Base-by-base conservation (phyloP, 495 filamentous ascomycete species). In the Bryoglossum gracile region DNA sequence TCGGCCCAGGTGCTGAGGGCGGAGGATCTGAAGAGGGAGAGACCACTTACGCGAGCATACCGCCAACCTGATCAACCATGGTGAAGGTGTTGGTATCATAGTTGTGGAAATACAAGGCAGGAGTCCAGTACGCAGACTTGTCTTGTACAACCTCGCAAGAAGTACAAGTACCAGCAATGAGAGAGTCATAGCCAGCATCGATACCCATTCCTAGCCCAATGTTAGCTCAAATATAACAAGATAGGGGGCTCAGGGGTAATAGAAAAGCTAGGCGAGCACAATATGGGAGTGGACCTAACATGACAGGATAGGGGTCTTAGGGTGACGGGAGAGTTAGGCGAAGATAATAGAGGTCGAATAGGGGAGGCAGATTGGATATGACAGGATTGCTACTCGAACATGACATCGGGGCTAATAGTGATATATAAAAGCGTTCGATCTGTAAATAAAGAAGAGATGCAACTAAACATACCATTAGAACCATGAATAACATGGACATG, bases 401-500 rank as follows among this genome's bases (percentile, higher is more conserved):
- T n/a, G n/a, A n/a, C n/a, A n/a, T n/a, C n/a, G n/a, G n/a, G n/a
- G n/a, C n/a, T n/a, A n/a, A n/a, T n/a, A n/a, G n/a, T n/a, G n/a
- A n/a, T n/a, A n/a, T n/a, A n/a, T n/a, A n/a, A n/a, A n/a, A n/a
- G 16, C 8, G 23, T 55, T 55, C 46, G 46, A 8, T 50, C 13
- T n/a, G 16, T 23, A 33, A 22, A 17, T 36, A 22, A 13, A 32
- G 26, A 2, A 33, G 14, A 17, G 16, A 16, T 48, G 18, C 23
- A 19, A 19, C 18, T 11, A 26, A n/a, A 23, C 40, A 23, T 10
- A 78, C 73, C 73, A 43, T 57, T 59, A 50, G 84, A 86, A 16
- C 89, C 89, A 54, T 82, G 75, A 49, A 89, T 77, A 6, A 78
- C 74, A 55, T 95, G 89, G 14, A 81, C 78, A 65, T 95, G 89